Base-by-base conservation (phyloP, 2,329 filamentous ascomycete species). In the Colletotrichum sojae region DNA sequence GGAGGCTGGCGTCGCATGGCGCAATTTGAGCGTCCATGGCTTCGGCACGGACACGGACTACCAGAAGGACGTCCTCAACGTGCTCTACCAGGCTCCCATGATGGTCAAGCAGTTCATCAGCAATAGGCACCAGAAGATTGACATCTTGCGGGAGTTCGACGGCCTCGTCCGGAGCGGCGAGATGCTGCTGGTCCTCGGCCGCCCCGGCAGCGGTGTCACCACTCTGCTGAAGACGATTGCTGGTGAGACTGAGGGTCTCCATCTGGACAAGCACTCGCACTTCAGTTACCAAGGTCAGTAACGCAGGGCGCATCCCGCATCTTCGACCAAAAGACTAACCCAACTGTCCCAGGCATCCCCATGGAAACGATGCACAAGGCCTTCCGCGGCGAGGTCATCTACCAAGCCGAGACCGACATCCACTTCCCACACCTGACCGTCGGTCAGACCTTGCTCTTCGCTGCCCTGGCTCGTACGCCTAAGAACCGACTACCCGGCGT, bases 391-490 rank as follows among this genome's bases (percentile, higher is more conserved):
- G 86, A 86, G 74, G 83, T 90, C 2, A 81, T 91, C 12, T 92
- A 92, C 76, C 91, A 91, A 67, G 88, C 90, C 1, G 91, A 92
- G 75, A 76, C 77, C 54, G 90, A 92, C 73, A 79, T 89, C 0
- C 90, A 92, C 75, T 91, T 91, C 67, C 86, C 90, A 1, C 88
- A 89, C 12, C 78, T 93, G 31, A 90, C 88, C 0, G 90, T 92
- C 12, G 86, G 88, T 6, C 83, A 90, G 69, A 92, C 90, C 0
- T 77, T 92, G 0, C 81, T 83, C 5, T 92, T 92, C 75, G 90
- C 91, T 0, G 81, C 91, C 1, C 85, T 86, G 72, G 88, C 88
- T 0, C 81, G 88, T 67, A 90, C 89, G 2, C 90, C 89, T 0
- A 84, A 86, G 6, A 89, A 90, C 52, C 79, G 89, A 13, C 84